Base-by-base conservation (phyloP, 2,329 filamentous ascomycete species). In the Aspergillus sojae region DNA sequence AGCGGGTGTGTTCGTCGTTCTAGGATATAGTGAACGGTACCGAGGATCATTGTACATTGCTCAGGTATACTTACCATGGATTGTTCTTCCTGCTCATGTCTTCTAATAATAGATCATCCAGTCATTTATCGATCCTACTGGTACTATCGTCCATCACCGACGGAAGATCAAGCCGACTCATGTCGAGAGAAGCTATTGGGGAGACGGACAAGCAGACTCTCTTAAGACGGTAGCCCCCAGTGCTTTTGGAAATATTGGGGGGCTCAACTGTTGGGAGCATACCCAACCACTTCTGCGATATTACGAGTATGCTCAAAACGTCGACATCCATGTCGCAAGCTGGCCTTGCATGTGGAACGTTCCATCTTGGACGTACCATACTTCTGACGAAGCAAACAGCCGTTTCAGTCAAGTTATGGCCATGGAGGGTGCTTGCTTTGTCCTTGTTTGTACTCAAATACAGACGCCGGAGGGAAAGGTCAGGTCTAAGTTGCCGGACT, bases 121-220 rank as follows among this genome's bases (percentile, higher is more conserved):
- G 52, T 77, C 76, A 5, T 76, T 83, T 26, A 82, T 84, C 61
- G 75, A 73, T 2, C 72, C 75, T 0, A 70, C 77, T 21, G 81
- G 82, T 0, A 73, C 79, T 46, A 43, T 83, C 5, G 57, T 75
- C 19, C 67, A 76, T 12, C 72, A 79, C 59, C 76, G 82, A 14
- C 77, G 81, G n/a, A 85, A 84, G 71, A 75, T 84, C 69, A 84
- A 84, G 71, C 79, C 82, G 0, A 85, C 81, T 0, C 81, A 84
- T 61, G 79, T 84, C 68, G 83, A 84, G 68, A 75, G 80, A 0
- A 79, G 78, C 7, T 62, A 83, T 32, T 85, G 78, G 28, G 82
- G 81, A 1, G 82, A 84, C n/a, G 80, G 57, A 0, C 32, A 58
- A n/a, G 65, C 19, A 16, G 68, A 68, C 1, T 72, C 71, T 23